These are phyloP conservation scores for Nakaseomyces bracarensis DNA, from an alignment of 1,139 yeast species.

Conservation along the genomic window DNA sequence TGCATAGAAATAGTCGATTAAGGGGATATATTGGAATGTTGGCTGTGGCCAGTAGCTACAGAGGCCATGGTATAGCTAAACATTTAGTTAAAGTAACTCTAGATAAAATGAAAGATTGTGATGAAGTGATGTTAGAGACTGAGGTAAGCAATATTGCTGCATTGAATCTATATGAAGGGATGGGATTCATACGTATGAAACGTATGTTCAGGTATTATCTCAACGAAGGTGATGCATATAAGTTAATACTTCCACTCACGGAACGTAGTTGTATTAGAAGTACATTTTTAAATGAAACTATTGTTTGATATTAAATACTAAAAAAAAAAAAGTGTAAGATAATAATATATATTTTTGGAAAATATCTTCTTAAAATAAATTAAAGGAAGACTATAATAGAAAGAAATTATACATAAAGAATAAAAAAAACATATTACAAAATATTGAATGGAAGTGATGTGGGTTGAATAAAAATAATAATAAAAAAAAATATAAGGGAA, in stretches of 20 bases:
- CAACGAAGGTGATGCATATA: constrained; percentile 86
- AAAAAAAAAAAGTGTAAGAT: too few relatives aligned
- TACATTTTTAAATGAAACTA: constrained; percentile 27
- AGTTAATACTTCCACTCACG: constrained; percentile 63
- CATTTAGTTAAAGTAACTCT: constrained; percentile 56
- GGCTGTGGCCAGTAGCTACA: constrained; percentile 61
- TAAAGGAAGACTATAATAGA: not conserved
- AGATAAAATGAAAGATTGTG: constrained; percentile 64
- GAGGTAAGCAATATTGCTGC: constrained; percentile 81
- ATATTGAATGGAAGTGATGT: not conserved
- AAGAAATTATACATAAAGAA: not conserved
- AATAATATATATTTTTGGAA: not conserved
- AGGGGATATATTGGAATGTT: constrained; percentile 96
- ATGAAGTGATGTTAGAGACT: constrained; percentile 85
- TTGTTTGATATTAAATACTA: too few relatives aligned
- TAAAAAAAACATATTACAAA: not conserved
- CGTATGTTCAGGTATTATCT: constrained; percentile 78
- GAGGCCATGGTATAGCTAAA: constrained; percentile 80
- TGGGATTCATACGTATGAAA: constrained; percentile 79
- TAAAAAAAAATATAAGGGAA: too few relatives aligned
- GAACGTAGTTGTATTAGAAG: constrained; percentile 41
- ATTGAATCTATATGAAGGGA: constrained; percentile 64
- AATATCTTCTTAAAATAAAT: not conserved
- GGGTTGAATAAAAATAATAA: not conserved
- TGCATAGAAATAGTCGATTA: constrained; percentile 59